Evolutionary conservation across 1,284 basidiomycete genomes (phyloP), one percentile per base, ranked within the genome.

Genomic region (Sparassis latifolia): DNA sequence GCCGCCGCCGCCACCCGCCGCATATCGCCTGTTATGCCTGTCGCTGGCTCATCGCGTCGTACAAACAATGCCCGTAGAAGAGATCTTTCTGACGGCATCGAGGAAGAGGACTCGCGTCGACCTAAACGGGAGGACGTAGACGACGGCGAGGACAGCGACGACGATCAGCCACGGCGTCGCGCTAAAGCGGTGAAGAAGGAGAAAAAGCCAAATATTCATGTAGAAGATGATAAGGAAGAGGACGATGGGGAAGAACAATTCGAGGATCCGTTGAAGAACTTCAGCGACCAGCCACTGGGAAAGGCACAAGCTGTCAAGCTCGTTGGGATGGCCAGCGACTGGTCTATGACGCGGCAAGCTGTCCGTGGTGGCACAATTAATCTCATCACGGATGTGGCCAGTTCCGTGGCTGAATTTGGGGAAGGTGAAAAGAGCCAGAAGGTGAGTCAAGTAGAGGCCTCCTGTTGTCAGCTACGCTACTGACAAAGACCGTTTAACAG

Each of bases 271-370:
- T 49, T 80, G 40, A 69, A 69, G 42, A 76, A 78, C 61, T 82
- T 86, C 54, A 66, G 60, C 12, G 75, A 86, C 63, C 81, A 86
- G 53, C 82, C 86, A 9, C 64, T 89, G 44, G 69, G 73, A 48
- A 75, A 63, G 58, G 67, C 66, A 5, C 76, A 82, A 42, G 67
- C 71, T n/a, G 50, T 59, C 35, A 82, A 76, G 59, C 61, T 88
- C 28, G 66, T 70, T 10, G 80, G 80, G 4, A 69, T 86, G 42
- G 66, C 78, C 0, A 62, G 69, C 2, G 85, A 88, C 64, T 89
- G 86, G 85, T 63, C 69, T 27, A 64, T 66, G 52, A 72, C 84
- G 56, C 68, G 72, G 52, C 68, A 69, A 10, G 69, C 71, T 43
- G 73, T 81, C 37, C 70, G 74, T 33, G 65, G 71, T 31, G 58